Conservation (phyloP, 805 yeast genomes). For the Millerozyma miso region DNA sequence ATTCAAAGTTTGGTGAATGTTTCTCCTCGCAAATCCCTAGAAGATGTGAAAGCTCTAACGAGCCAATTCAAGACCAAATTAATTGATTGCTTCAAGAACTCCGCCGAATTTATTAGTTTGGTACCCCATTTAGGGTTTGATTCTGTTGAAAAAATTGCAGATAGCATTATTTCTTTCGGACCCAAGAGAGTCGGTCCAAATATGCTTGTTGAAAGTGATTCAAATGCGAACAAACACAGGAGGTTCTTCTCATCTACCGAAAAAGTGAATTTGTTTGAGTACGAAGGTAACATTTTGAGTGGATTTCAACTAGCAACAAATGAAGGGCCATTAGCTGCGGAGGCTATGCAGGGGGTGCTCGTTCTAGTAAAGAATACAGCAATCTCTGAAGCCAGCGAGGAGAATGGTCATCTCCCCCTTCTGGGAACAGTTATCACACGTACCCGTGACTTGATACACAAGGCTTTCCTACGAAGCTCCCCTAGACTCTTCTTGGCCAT, state of each 20-base stretch:
- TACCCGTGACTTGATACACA: conserved; percentile 69
- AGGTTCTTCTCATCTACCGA: conserved; percentile 17
- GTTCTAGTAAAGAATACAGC: conserved; percentile 33
- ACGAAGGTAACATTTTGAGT: conserved; percentile 62
- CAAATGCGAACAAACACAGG: conserved; percentile 20
- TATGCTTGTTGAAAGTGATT: conserved; percentile 55
- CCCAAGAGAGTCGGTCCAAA: conserved; percentile 76
- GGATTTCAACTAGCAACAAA: conserved; percentile 81
- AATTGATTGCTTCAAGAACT: conserved; percentile 8
- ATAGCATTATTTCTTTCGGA: conserved; percentile 61
- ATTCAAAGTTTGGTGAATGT: conserved; percentile 28
- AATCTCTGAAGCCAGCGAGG: conserved; percentile 20
- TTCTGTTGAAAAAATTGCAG: conserved; percentile 17
- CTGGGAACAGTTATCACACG: conserved; percentile 72
- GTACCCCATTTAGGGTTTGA: conserved; percentile 13
- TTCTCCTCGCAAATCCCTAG: not conserved
- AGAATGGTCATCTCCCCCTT: conserved; percentile 39
- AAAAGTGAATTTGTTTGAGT: conserved; percentile 22
- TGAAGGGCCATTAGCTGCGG: conserved; percentile 87
- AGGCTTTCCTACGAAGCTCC: conserved; percentile 71
- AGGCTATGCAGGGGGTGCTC: conserved; percentile 80
- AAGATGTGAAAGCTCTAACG: not conserved
- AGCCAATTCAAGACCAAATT: conserved; percentile 6
- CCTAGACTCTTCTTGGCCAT: conserved; percentile 90
- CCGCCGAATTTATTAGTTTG: conserved; percentile 13